These are phyloP conservation scores for Acacia acuminata DNA, from an alignment of 306 rosid species.

Conservation along the genomic window DNA sequence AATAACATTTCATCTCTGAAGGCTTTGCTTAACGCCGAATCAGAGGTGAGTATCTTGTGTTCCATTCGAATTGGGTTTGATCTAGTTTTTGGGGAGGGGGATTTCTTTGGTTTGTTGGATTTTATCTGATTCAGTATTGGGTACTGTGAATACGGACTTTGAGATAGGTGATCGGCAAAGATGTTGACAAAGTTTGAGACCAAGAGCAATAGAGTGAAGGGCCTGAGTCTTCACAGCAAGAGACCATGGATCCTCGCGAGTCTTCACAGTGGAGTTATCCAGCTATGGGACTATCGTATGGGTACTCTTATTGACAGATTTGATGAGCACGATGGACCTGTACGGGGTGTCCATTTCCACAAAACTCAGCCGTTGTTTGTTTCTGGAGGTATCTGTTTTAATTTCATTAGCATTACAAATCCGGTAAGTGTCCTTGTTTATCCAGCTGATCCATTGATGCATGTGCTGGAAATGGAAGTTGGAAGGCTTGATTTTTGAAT, in stretches of 20 bases:
- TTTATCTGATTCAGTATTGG: not conserved
- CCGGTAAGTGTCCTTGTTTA: not conserved
- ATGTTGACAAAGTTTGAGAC: conserved; percentile 99
- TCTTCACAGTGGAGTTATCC: conserved; percentile 99
- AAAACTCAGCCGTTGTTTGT: conserved; percentile 94
- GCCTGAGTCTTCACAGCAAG: conserved; percentile 91
- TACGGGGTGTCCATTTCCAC: conserved; percentile 96
- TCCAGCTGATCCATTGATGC: conserved; percentile 23
- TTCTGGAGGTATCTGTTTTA: conserved; percentile 75
- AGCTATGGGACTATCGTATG: conserved; percentile 99
- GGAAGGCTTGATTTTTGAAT: not conserved
- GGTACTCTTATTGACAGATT: conserved; percentile 92
- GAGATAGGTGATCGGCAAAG: conserved; percentile 30
- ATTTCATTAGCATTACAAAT: not conserved
- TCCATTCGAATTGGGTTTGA: not conserved
- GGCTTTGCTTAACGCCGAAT: not conserved
- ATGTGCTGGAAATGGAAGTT: not conserved
- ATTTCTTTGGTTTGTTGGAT: not conserved
- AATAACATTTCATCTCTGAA: conserved; percentile 14
- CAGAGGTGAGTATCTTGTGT: not conserved
- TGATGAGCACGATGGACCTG: conserved; percentile 99
- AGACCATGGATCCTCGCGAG: conserved; percentile 99
- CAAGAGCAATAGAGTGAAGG: conserved; percentile 97
- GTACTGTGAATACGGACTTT: not conserved
- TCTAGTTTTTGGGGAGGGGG: not conserved